Percentiles rank a stretch among this genome's conserved stretches.
Evolutionary conservation across 768 basidiomycete species (phyloP).

Genomic region (Kwoniella sp.): DNA sequence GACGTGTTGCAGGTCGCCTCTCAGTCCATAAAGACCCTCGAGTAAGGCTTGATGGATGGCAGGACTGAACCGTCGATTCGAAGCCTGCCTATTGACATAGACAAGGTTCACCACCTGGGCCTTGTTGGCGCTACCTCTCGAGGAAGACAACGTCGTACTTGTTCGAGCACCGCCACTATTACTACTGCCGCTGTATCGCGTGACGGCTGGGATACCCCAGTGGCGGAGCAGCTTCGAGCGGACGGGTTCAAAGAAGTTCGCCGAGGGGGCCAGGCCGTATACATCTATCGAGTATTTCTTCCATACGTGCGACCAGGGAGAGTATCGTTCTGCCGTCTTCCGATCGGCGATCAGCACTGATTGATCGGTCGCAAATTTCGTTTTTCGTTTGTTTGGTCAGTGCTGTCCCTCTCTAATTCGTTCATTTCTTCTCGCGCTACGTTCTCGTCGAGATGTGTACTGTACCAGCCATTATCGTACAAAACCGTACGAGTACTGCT

Average conservation of each 20-base stretch:
- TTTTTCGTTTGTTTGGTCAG: no score
- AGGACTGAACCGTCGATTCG: slow-evolving; percentile 3
- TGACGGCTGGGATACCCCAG: slow-evolving; percentile 1
- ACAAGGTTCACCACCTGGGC: slow-evolving; percentile 2
- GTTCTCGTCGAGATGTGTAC: no score
- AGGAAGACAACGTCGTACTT: no score
- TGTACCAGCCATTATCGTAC: no score
- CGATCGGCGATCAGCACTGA: slow-evolving; percentile 13
- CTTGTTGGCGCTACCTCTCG: not conserved
- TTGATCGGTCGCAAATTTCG: not conserved
- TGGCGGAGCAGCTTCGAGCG: slow-evolving; percentile 1
- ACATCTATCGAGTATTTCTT: slow-evolving; percentile 12
- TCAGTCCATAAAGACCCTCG: no score
- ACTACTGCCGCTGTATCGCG: no score
- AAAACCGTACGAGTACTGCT: no score
- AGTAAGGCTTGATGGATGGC: slow-evolving; percentile 1
- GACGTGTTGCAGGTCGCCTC: not conserved
- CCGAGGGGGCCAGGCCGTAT: not conserved
- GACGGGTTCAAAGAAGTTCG: not conserved
- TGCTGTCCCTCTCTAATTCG: no score
- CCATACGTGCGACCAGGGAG: slow-evolving; percentile 2
- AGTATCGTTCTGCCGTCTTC: slow-evolving; percentile 6
- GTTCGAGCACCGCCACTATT: no score
- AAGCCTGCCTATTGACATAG: slow-evolving; percentile 13
- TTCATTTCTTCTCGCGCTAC: no score